These are phyloP conservation scores for Pyrus communis DNA, from an alignment of 306 rosid species.

Conservation along the genomic window DNA sequence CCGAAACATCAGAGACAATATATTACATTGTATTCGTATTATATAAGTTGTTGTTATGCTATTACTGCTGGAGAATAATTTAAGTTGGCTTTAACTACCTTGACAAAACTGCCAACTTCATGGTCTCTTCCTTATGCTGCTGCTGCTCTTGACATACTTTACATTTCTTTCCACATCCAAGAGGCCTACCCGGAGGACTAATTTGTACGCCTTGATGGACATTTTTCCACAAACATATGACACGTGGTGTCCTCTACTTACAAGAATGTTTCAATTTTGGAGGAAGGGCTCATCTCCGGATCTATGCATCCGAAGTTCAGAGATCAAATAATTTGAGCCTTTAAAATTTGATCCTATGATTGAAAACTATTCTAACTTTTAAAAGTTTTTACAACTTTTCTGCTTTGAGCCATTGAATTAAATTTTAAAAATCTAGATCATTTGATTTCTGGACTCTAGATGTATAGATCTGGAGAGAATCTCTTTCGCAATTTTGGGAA, in stretches of 20 bases:
- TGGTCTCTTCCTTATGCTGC: background rate
- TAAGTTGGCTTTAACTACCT: constrained; percentile 26
- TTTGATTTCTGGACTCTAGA: too few species aligned
- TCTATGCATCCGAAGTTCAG: too few species aligned
- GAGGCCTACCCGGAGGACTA: background rate
- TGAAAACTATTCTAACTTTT: too few species aligned
- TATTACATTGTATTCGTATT: too few species aligned
- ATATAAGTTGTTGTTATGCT: background rate
- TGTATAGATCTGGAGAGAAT: too few species aligned
- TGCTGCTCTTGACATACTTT: background rate
- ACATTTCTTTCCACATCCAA: background rate
- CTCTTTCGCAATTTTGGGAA: background rate
- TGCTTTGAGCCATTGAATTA: too few species aligned
- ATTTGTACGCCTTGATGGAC: background rate
- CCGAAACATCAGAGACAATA: too few species aligned
- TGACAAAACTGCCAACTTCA: constrained; percentile 33
- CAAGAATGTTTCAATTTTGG: too few species aligned
- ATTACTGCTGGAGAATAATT: constrained; percentile 7
- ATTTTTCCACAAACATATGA: background rate
- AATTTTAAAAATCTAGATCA: too few species aligned
- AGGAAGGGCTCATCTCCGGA: too few species aligned
- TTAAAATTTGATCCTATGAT: too few species aligned
- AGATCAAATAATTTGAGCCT: accelerated
- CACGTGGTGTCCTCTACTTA: background rate
- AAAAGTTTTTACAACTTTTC: too few species aligned